Evolutionary conservation across 345 rosid genomes (phyloP), one percentile per base, ranked within the genome.

Genomic region (Syzygium oleosum): DNA sequence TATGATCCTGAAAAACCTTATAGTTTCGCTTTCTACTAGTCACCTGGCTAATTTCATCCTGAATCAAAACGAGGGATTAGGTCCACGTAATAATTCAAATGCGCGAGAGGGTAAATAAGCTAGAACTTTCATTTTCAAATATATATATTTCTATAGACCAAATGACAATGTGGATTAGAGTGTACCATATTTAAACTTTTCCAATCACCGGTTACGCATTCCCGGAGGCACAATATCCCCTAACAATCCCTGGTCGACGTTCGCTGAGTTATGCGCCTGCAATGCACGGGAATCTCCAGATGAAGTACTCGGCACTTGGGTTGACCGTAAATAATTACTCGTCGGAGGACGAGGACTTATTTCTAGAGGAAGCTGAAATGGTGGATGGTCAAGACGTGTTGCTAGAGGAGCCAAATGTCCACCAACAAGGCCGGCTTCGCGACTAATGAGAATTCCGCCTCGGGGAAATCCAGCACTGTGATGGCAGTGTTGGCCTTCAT

Each of bases 401-500:
- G 80, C 80, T 86, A 91, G 89, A 21, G 94, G 91, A 87, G 85
- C 89, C 84, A 93, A 88, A 61, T 86, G 93, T 78, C 89, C 89
- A 14, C 92, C 86, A 3, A 23, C 52, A 88, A 91, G 88, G 38
- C 92, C 92, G 87, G 93, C 93, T 56, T 93, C 85, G 22, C 80
- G 88, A 38, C 65, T 95, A 46, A 91, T 91, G 87, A 95, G 92
- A 91, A 95, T 51, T 88, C 98, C 97, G 3, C 98, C 97, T 22
- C 96, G 94, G 49, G 95, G 98, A 90, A 96, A 94, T 84, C 96
- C 96, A 54, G 94, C 92, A 16, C 94, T 91, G 41, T 95, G 99
- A 85, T 97, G 99, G 78, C 97, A 95, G 91, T 97, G 99, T 87
- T 97, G 99, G 55, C 99, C 99, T 93, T 97, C 99, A 86, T 97